A percentile compares a stretch with the other conserved stretches of the same genome.
Conservation (phyloP, 495 filamentous ascomycete species). For the Lichina pygmaea region DNA sequence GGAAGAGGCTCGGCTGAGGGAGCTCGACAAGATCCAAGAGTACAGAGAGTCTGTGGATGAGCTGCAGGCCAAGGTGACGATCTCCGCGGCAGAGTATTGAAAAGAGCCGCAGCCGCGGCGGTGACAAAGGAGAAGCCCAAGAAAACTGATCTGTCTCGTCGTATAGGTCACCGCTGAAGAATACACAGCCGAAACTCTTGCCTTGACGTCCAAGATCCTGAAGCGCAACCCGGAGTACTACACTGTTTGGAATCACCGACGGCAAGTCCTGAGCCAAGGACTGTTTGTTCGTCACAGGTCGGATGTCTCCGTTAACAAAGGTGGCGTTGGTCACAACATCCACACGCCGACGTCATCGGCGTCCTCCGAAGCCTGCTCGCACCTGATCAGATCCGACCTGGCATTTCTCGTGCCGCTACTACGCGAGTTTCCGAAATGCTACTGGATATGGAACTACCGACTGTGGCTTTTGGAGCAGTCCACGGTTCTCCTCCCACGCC, state of each 20-base stretch:
- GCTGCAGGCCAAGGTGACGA: conserved; percentile 29
- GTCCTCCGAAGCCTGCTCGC: not conserved
- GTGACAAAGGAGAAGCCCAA: not conserved
- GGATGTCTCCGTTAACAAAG: not conserved
- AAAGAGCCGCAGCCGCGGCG: not conserved
- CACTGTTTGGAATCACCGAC: conserved; percentile 90
- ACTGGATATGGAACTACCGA: conserved; percentile 99
- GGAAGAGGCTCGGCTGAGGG: conserved; percentile 36
- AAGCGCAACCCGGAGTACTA: conserved; percentile 89
- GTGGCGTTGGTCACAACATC: not conserved
- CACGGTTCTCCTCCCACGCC: conserved; percentile 26
- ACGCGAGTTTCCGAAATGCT: conserved; percentile 76
- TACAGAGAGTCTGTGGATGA: conserved; percentile 46
- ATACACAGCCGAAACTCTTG: conserved; percentile 37
- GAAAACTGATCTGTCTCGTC: not conserved
- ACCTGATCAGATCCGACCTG: conserved; percentile 32
- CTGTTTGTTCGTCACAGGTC: conserved; percentile 13
- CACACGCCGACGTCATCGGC: not conserved
- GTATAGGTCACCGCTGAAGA: conserved; percentile 24
- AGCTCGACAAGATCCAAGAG: conserved; percentile 47
- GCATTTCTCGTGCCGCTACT: conserved; percentile 62
- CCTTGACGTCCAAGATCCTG: conserved; percentile 55
- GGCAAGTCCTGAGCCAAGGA: conserved; percentile 28
- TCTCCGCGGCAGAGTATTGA: not conserved
- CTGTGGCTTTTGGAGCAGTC: conserved; percentile 57